Evolutionary conservation across 257 asterid genomes (phyloP), one percentile per base, ranked within the genome.

Genomic region (Linaria vulgaris): DNA sequence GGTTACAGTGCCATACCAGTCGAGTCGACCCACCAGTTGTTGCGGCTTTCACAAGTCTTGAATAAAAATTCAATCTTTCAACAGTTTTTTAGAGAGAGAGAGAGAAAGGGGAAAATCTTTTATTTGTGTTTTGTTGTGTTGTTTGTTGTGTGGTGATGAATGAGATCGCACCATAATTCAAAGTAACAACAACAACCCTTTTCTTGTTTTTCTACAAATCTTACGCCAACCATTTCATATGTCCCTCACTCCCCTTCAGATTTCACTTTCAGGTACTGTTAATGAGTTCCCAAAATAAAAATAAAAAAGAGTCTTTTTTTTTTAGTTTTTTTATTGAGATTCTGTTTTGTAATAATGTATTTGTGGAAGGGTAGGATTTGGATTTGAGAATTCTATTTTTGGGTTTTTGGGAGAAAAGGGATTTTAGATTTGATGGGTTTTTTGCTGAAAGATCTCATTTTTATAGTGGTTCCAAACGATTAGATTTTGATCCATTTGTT

Each of bases 1-100:
- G 71, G 74, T 68, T 70, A 65, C n/a, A n/a, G n/a, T n/a, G n/a
- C n/a, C n/a, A n/a, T n/a, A n/a, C n/a, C n/a, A n/a, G n/a, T n/a
- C n/a, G n/a, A n/a, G n/a, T n/a, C n/a, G n/a, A n/a, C 74, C 79
- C 81, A 80, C 83, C 88, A 58, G 84, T 73, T 73, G 83, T 82
- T 84, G 91, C 91, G 83, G 82, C 84, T 76, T 66, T 69, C 76
- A 57, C 74, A 82, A 76, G 87, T 76, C 75, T 79, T 63, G n/a
- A n/a, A n/a, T n/a, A 69, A 31, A 59, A 4, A 51, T 76, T 47
- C 67, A 9, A 20, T 52, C 51, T 61, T 71, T 72, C 19, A 59
- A 46, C 56, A 64, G 27, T 38, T 41, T 49, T 66, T 23, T 48
- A 22, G 24, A 53, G 59, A 73, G 82, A 69, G 80, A 76, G 79